Conservation (phyloP, 306 rosid genomes). For the Amphicarpaea edgeworthii region DNA sequence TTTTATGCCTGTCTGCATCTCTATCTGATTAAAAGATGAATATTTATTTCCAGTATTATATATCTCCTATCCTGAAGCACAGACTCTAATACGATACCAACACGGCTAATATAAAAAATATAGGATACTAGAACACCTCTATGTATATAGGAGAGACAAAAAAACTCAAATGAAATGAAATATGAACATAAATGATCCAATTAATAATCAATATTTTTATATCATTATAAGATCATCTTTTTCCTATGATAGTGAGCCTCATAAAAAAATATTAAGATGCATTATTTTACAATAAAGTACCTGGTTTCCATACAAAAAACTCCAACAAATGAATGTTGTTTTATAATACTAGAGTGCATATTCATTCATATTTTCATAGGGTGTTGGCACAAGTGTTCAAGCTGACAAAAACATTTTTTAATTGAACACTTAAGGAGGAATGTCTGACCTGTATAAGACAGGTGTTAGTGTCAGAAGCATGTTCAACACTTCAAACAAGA, state of each 20-base stretch:
- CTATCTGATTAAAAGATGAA: constrained; percentile 3
- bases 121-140: neutral
- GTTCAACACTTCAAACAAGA: neutral
- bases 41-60: constrained; percentile 32
- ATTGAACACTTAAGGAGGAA: neutral
- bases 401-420: neutral
- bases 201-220: neutral
- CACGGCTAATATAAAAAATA: neutral
- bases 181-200: neutral
- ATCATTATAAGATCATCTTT: neutral
- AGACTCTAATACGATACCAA: neutral
- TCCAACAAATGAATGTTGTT: neutral
- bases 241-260: constrained; percentile 9
- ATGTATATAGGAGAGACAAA: neutral
- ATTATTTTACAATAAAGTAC: neutral
- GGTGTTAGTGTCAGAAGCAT: neutral
- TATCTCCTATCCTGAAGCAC: neutral
- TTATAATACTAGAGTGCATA: neutral
- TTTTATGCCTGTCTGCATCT: neutral
- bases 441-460: neutral
- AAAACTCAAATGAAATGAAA: neutral
- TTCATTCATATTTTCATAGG: neutral
- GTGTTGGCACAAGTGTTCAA: neutral
- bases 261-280: neutral
- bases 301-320: neutral